Percentiles rank a stretch among this genome's conserved stretches.
phyloP scores from a whole-genome alignment of 768 basidiomycete species.

The Xerocomellus chrysenteron region DNA sequence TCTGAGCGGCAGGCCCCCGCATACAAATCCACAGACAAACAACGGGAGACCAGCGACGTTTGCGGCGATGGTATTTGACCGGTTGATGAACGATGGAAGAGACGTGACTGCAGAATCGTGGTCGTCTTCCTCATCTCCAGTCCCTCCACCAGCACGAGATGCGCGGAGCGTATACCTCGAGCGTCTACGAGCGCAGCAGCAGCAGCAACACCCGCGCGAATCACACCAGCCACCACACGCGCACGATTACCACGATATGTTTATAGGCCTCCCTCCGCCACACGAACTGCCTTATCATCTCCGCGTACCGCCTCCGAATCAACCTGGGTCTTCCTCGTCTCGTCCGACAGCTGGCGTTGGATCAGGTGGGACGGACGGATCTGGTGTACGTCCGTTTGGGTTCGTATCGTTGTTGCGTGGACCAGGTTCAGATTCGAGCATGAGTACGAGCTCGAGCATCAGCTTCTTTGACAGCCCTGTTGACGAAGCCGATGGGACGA shows the following conservation, averaged over 20 bases:
- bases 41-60: conserved; percentile 18
- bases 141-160: conserved; percentile 2
- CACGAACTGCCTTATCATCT: conserved; percentile 1
- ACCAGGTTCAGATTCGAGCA: conserved; percentile 20
- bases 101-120: conserved; percentile 1
- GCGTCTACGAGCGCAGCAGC: conserved; percentile 17
- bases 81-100: conserved; percentile 19
- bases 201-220: conserved; percentile 6
- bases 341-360: conserved; percentile 2
- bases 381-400: conserved; percentile 13
- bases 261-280: not conserved
- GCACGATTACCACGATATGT: conserved; percentile 5
- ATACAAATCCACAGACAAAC: conserved; percentile 5
- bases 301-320: conserved; percentile 12
- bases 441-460: conserved; percentile 11
- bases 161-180: conserved; percentile 8
- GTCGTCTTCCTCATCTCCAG: conserved; percentile 4
- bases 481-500: conserved; percentile 10
- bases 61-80: conserved; percentile 20
- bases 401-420: conserved; percentile 14
- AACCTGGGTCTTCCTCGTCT: not conserved
- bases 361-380: conserved; percentile 5
- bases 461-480: conserved; percentile 10
- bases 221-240: not conserved
- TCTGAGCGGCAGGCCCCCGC: conserved; percentile 2